Evolutionary conservation across 345 rosid species (phyloP), one percentile per base, ranked within the genome.

Genomic region (Sisymbrium irio): DNA sequence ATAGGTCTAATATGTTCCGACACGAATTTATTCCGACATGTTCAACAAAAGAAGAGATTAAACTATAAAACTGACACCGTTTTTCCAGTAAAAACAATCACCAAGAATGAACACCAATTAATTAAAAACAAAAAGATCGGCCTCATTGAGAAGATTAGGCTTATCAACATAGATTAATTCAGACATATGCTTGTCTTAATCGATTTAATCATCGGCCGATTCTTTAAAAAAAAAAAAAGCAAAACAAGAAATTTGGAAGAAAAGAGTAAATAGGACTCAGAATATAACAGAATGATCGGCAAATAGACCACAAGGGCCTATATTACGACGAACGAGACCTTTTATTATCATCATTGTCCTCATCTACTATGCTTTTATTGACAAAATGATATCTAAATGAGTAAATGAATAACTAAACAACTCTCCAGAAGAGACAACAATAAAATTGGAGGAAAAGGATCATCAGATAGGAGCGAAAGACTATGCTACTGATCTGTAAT

Each of bases 381-480:
- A n/a, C n/a, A n/a, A n/a, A n/a, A n/a, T n/a, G n/a, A n/a, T n/a
- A n/a, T n/a, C n/a, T n/a, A n/a, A n/a, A n/a, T n/a, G n/a, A n/a
- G n/a, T n/a, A n/a, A n/a, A n/a, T n/a, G n/a, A n/a, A n/a, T n/a
- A n/a, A n/a, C n/a, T n/a, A n/a, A n/a, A n/a, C n/a, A n/a, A n/a
- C n/a, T n/a, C n/a, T n/a, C n/a, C n/a, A n/a, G n/a, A n/a, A n/a
- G n/a, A n/a, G n/a, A n/a, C n/a, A n/a, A n/a, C 25, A 22, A 22
- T 27, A 27, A 32, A 27, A 27, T 2, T 27, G 6, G 10, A 0
- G 0, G 40, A 1, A 4, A 46, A 19, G 77, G 87, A 79, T 78
- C 94, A 89, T 90, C 98, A 88, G 98, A 93, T 91, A 91, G 98
- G 94, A 93, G 99, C 97, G 97, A 89, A 91, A 95, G 99, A 92